Conservation (phyloP, 1,139 yeast genomes). For the Arxiozyma heterogenica region DNA sequence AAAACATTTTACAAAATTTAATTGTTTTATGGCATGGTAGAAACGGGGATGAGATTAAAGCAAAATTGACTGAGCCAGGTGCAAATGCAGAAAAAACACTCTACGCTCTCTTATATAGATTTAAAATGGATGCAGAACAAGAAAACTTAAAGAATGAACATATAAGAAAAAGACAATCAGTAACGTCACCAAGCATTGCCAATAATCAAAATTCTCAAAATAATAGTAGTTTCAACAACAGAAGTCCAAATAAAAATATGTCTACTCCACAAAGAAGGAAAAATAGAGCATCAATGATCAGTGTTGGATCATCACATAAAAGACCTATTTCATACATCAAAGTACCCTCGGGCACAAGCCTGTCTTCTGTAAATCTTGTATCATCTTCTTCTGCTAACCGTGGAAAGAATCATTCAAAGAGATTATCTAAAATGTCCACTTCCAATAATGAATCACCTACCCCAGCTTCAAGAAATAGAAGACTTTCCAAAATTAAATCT, state of each 20-base stretch:
- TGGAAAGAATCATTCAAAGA: constrained; percentile 3
- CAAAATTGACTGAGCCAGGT: constrained; percentile 46
- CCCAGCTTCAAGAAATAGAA: constrained; percentile 23
- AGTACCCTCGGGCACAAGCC: constrained; percentile 4
- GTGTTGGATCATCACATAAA: constrained; percentile 6
- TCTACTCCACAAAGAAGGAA: constrained; percentile 34
- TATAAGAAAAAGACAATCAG: constrained; percentile 22
- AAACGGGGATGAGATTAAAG: constrained; percentile 46
- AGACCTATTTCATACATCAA: constrained; percentile 7
- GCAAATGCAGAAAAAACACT: constrained; percentile 68
- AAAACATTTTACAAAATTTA: constrained; percentile 55
- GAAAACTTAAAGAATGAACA: constrained; percentile 23
- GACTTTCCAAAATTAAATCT: constrained; percentile 16
- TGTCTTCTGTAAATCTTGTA: constrained; percentile 3
- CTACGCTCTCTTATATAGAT: constrained; percentile 48
- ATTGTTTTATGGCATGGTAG: constrained; percentile 71
- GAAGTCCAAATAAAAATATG: constrained; percentile 5
- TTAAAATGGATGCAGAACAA: constrained; percentile 32
- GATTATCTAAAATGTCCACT: constrained; percentile 18
- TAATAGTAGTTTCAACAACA: background rate
- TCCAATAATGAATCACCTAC: constrained; percentile 26
- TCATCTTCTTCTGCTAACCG: constrained; percentile 3
- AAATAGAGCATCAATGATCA: constrained; percentile 40
- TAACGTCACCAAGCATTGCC: constrained; percentile 4
- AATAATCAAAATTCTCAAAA: background rate